Conservation (phyloP, 768 basidiomycete genomes). For the Hygrocybe punicea region DNA sequence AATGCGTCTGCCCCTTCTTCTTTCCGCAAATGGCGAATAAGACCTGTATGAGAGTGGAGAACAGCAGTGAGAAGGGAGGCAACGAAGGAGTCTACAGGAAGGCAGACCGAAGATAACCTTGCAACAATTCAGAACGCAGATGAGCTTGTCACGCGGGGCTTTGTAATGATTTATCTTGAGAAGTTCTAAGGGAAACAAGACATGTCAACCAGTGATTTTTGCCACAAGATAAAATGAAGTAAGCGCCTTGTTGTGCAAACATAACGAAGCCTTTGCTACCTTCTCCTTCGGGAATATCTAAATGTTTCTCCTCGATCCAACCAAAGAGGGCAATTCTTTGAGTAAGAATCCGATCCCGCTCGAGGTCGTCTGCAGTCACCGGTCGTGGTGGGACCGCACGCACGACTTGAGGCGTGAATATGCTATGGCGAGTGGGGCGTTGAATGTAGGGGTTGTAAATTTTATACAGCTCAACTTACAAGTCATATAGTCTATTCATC, state of each 20-base stretch:
- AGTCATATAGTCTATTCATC: constrained; percentile 96
- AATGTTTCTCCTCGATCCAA: constrained; percentile 85
- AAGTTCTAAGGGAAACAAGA: constrained; percentile 54
- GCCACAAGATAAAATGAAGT: constrained; percentile 25
- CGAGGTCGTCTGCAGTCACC: constrained; percentile 93
- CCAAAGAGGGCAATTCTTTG: constrained; percentile 89
- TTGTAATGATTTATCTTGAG: constrained; percentile 98
- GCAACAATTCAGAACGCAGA: constrained; percentile 95
- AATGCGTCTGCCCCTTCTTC: constrained; percentile 94
- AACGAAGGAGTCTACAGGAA: constrained; percentile 2
- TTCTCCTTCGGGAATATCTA: constrained; percentile 82
- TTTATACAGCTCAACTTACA: constrained; percentile 50
- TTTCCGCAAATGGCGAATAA: constrained; percentile 80
- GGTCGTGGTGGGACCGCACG: constrained; percentile 64
- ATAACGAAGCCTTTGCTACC: constrained; percentile 77
- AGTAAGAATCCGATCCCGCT: constrained; percentile 84
- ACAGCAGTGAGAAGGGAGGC: constrained; percentile 7
- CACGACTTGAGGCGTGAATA: constrained; percentile 84
- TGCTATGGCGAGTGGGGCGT: constrained; percentile 46
- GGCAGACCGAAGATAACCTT: constrained; percentile 95
- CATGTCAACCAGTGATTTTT: not conserved
- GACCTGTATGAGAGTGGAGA: constrained; percentile 45
- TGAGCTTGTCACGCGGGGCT: constrained; percentile 95
- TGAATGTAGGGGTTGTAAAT: not conserved
- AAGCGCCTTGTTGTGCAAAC: constrained; percentile 77